Evolutionary conservation across 2,329 filamentous ascomycete genomes (phyloP).

Genomic region (Fusarium tjaetaba): DNA sequence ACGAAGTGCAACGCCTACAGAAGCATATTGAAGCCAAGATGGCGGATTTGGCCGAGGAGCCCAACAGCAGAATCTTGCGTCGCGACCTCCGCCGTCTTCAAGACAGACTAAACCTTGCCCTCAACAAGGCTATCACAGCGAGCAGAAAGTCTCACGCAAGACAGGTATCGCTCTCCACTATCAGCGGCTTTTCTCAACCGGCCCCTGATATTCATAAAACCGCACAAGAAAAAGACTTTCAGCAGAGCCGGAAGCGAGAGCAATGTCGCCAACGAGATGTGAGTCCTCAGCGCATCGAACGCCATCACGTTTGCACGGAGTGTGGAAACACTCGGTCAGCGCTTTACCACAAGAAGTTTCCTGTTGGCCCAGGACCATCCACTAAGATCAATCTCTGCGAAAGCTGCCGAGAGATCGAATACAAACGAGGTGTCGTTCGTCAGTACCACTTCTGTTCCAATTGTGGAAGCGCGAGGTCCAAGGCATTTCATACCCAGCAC

Average conservation of each 20-base stretch:
- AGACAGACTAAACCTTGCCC: constrained; percentile 42
- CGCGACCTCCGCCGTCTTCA: constrained; percentile 43
- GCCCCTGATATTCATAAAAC: not conserved
- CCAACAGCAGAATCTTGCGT: constrained; percentile 38
- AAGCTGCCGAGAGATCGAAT: constrained; percentile 45
- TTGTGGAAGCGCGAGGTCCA: constrained; percentile 54
- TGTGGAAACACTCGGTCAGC: constrained; percentile 51
- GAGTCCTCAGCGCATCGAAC: constrained; percentile 33
- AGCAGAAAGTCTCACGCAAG: not conserved
- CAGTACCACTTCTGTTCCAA: constrained; percentile 55
- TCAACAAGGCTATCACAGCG: constrained; percentile 42
- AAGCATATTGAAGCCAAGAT: constrained; percentile 41
- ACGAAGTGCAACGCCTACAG: constrained; percentile 44
- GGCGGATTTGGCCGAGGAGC: constrained; percentile 36
- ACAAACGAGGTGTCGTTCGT: constrained; percentile 36
- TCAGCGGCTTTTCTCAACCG: constrained; percentile 2
- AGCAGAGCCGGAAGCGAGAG: not conserved
- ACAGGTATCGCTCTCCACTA: not conserved
- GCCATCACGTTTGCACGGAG: constrained; percentile 49
- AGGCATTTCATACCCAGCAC: constrained; percentile 48
- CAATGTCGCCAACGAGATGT: constrained; percentile 14
- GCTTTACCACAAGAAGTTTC: constrained; percentile 49
- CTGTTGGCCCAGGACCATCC: constrained; percentile 36
- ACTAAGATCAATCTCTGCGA: constrained; percentile 50
- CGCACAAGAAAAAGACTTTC: not conserved